Base-by-base conservation (phyloP, 352 stramenopile species). In the Pythium chondricola region DNA sequence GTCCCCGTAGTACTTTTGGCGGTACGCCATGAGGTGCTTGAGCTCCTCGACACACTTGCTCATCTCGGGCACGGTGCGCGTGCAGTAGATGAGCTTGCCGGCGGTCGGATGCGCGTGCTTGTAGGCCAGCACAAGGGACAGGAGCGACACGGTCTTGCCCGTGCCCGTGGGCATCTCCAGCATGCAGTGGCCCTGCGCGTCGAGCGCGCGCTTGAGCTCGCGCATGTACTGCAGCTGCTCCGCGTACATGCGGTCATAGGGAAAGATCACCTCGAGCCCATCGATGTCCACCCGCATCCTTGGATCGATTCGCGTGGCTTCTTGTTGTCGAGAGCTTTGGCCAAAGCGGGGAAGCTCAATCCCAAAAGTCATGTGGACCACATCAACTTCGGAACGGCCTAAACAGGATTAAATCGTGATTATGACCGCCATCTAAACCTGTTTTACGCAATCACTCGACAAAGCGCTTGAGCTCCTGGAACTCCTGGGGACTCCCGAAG, bases 161-260 rank as follows among this genome's bases (percentile, higher is more conserved):
- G 95, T 99, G 36, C 96, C 96, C 37, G 96, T 99, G 20, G 97
- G 97, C 96, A 99, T 99, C 71, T 99, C 96, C 24, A 99, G 69
- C 61, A 99, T 88, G 58, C 83, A 97, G 71, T 99, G 95, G 32
- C 96, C 96, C 39, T 97, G 91, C 1, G 92, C 91, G 61, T 99
- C 97, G 25, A 99, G 71, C 8, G 96, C 83, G 32, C 95, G 87
- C 81, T 99, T 99, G 11, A 99, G 74, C 54, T 98, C 90, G 22
- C 93, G 80, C 97, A 99, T 99, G 73, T 99, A 99, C 62, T 98
- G 83, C 57, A 98, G 96, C 76, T 99, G 97, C 67, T 99, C 97
- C 32, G 95, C 72, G 74, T 99, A 99, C 69, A 99, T 97, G 50
- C 74, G 76, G 44, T 87, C 74, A 50, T 98, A 99, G 32, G 96